These are phyloP conservation scores for Boletus semigastroideus DNA, from an alignment of 1,284 basidiomycete genomes.

Conservation along the genomic window DNA sequence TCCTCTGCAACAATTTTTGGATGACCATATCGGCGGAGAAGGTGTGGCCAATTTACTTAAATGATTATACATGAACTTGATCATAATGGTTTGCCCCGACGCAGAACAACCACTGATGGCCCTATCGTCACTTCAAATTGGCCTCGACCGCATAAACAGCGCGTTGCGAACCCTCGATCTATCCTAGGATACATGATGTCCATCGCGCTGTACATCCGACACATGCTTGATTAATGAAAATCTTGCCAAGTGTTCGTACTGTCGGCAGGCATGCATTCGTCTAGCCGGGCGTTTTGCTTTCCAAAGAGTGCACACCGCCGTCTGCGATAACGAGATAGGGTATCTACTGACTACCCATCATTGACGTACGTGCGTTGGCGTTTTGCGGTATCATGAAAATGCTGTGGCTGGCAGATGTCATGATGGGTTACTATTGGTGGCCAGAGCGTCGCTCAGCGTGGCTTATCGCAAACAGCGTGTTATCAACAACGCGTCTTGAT, in stretches of 20 bases:
- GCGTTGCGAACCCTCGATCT: constrained; percentile 21
- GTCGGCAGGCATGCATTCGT: background rate
- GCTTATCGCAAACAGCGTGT: background rate
- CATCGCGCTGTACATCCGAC: constrained; percentile 3
- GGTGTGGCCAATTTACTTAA: constrained; percentile 16
- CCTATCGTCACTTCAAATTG: constrained; percentile 23
- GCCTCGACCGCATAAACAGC: constrained; percentile 29
- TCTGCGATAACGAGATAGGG: constrained; percentile 2
- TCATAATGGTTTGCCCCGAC: background rate
- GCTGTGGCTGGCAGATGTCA: no score
- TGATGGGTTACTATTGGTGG: no score
- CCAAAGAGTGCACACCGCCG: no score
- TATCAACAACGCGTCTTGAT: no score
- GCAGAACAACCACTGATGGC: constrained; percentile 28
- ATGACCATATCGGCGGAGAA: constrained; percentile 16
- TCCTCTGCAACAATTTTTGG: constrained; percentile 27
- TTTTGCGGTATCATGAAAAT: background rate
- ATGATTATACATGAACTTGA: background rate
- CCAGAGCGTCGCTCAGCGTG: background rate
- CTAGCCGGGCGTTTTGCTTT: background rate
- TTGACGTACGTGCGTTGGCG: background rate
- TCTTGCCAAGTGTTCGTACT: background rate
- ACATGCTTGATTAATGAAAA: constrained; percentile 18
- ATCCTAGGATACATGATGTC: background rate
- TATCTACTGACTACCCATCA: background rate